Conservation (phyloP, 371 early-diverging fungal species). For the Mucor velutinosus region DNA sequence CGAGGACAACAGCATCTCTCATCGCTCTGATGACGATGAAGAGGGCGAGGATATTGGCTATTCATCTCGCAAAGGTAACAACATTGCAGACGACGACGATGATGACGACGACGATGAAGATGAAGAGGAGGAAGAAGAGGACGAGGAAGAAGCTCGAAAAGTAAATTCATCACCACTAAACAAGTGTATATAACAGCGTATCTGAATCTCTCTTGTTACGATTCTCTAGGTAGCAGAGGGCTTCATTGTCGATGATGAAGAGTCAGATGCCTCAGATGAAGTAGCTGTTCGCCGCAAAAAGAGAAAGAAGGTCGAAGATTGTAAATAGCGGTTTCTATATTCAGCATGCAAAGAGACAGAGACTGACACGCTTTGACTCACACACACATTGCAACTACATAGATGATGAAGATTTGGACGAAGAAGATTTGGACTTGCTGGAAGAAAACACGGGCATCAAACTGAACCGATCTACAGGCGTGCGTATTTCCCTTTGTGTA, state of each 20-base stretch:
- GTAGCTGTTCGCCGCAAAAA: slow-evolving; percentile 46
- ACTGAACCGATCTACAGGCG: slow-evolving; percentile 51
- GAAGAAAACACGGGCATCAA: slow-evolving; percentile 84
- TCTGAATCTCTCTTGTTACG: background rate
- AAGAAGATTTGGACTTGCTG: slow-evolving; percentile 84
- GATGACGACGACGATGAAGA: slow-evolving; percentile 61
- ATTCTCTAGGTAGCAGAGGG: slow-evolving; percentile 58
- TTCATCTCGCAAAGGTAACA: slow-evolving; percentile 33
- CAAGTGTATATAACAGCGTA: background rate
- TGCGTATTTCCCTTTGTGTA: slow-evolving; percentile 19
- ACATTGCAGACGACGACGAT: slow-evolving; percentile 44
- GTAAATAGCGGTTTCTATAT: slow-evolving; percentile 18
- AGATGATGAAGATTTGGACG: slow-evolving; percentile 76
- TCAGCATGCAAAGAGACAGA: background rate
- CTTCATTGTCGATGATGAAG: slow-evolving; percentile 72
- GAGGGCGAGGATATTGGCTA: slow-evolving; percentile 56
- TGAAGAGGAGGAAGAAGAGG: slow-evolving; percentile 62
- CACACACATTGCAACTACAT: background rate
- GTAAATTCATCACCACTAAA: slow-evolving; percentile 10
- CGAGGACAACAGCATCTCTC: slow-evolving; percentile 12
- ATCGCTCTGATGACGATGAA: slow-evolving; percentile 32
- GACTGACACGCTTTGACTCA: background rate
- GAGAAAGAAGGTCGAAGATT: slow-evolving; percentile 54
- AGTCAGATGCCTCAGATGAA: slow-evolving; percentile 46
- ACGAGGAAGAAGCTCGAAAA: slow-evolving; percentile 58